phyloP scores from a whole-genome alignment of 2,329 filamentous ascomycete genomes.

The Monosporascus ibericus region DNA sequence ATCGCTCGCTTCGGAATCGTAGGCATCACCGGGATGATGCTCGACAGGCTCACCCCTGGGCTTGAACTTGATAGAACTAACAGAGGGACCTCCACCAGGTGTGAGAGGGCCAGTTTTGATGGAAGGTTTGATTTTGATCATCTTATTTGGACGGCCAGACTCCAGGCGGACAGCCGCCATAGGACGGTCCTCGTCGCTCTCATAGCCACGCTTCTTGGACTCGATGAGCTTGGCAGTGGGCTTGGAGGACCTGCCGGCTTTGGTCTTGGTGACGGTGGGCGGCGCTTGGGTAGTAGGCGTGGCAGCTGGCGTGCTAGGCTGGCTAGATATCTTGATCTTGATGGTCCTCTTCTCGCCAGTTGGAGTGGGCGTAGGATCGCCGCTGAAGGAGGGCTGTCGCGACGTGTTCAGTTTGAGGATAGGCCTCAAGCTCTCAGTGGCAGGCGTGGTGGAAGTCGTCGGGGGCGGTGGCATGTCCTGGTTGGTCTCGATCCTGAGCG shows the following conservation, averaged over 20 bases:
- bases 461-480: constrained; percentile 24
- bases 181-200: constrained; percentile 43
- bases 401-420: constrained; percentile 28
- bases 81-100: constrained; percentile 27
- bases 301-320: constrained; percentile 23
- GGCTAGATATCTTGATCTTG: constrained; percentile 33
- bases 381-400: constrained; percentile 21
- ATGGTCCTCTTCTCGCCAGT: constrained; percentile 27
- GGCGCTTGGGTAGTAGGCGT: constrained; percentile 16
- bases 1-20: constrained; percentile 93
- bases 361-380: constrained; percentile 20
- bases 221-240: constrained; percentile 52
- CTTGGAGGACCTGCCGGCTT: constrained; percentile 54
- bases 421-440: constrained; percentile 21
- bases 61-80: constrained; percentile 47
- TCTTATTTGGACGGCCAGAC: constrained; percentile 36
- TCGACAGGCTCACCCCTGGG: constrained; percentile 62
- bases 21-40: constrained; percentile 76
- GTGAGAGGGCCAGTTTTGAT: constrained; percentile 24
- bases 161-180: constrained; percentile 27
- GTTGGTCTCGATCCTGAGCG: constrained; percentile 22
- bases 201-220: constrained; percentile 55
- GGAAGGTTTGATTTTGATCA: constrained; percentile 45
- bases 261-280: constrained; percentile 40
- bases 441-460: constrained; percentile 8